Conservation (phyloP, 1,139 yeast genomes). For the Protomyces inouyei region DNA sequence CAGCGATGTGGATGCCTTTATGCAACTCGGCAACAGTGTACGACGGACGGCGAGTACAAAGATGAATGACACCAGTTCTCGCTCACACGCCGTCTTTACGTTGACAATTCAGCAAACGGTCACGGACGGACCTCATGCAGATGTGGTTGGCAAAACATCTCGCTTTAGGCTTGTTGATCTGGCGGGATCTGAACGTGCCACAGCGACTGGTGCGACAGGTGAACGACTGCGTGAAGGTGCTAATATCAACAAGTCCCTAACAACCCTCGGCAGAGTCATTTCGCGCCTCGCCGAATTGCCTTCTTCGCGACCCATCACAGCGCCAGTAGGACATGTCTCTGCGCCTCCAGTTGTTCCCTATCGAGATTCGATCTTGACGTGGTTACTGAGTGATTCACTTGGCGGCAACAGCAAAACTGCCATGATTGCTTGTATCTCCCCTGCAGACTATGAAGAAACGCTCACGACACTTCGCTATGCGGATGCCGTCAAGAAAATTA, state of each 20-base stretch:
- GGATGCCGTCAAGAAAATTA: slow-evolving; percentile 63
- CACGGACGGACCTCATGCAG: slow-evolving; percentile 35
- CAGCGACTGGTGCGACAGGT: slow-evolving; percentile 59
- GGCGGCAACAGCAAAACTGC: slow-evolving; percentile 70
- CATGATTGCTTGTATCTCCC: slow-evolving; percentile 70
- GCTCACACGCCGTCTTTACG: slow-evolving; percentile 76
- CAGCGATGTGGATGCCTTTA: slow-evolving; percentile 32
- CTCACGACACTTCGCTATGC: slow-evolving; percentile 70
- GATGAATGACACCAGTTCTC: slow-evolving; percentile 61
- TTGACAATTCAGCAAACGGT: slow-evolving; percentile 53
- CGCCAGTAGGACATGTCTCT: slow-evolving; percentile 22
- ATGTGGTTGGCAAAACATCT: slow-evolving; percentile 43
- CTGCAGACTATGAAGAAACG: slow-evolving; percentile 71
- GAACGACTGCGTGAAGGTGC: slow-evolving; percentile 66
- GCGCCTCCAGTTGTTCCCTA: slow-evolving; percentile 31
- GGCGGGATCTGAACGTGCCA: slow-evolving; percentile 73
- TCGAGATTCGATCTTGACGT: slow-evolving; percentile 50
- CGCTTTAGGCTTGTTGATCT: slow-evolving; percentile 66
- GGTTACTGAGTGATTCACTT: slow-evolving; percentile 62
- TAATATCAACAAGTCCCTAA: slow-evolving; percentile 66
- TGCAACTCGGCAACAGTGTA: slow-evolving; percentile 39
- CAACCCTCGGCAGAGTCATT: slow-evolving; percentile 70
- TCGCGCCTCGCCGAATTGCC: slow-evolving; percentile 50
- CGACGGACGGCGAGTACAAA: slow-evolving; percentile 66
- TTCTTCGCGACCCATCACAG: slow-evolving; percentile 9